phyloP scores from a whole-genome alignment of 192 early-diverging fungal genomes.

The Umbelopsis sp. region DNA sequence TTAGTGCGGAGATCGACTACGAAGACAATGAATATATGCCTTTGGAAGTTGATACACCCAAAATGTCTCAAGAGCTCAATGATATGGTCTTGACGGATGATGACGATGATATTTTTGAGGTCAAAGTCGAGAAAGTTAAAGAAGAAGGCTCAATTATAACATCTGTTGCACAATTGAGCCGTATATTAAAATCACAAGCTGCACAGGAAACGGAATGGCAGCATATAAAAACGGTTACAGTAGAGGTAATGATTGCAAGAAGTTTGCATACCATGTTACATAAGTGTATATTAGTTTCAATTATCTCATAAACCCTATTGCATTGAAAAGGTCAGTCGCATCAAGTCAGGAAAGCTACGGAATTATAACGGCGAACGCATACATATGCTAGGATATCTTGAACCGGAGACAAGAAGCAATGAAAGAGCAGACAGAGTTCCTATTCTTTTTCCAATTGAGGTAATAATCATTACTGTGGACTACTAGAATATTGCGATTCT shows the following conservation, averaged over 20 bases:
- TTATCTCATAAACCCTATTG: too few species aligned
- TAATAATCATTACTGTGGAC: too few species aligned
- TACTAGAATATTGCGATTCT: too few species aligned
- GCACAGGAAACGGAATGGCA: not conserved
- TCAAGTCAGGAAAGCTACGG: too few species aligned
- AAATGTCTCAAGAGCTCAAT: not conserved
- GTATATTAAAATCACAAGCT: not conserved
- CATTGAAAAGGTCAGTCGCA: too few species aligned
- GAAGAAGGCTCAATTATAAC: not conserved
- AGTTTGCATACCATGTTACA: too few species aligned
- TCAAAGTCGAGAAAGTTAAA: constrained; percentile 11
- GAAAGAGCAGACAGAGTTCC: too few species aligned
- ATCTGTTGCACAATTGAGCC: not conserved
- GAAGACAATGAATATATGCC: not conserved
- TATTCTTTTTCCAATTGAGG: too few species aligned
- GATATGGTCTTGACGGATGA: constrained; percentile 6
- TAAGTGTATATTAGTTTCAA: not conserved
- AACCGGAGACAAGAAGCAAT: too few species aligned
- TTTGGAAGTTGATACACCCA: not conserved
- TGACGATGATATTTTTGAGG: not conserved
- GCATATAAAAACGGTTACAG: not conserved
- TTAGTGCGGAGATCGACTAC: not conserved
- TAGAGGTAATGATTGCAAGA: not conserved
- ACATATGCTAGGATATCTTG: too few species aligned
- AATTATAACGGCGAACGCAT: too few species aligned